Evolutionary conservation across 371 early-diverging fungal species (phyloP), one percentile per base, ranked within the genome.

Genomic region (Mortierella sp.): DNA sequence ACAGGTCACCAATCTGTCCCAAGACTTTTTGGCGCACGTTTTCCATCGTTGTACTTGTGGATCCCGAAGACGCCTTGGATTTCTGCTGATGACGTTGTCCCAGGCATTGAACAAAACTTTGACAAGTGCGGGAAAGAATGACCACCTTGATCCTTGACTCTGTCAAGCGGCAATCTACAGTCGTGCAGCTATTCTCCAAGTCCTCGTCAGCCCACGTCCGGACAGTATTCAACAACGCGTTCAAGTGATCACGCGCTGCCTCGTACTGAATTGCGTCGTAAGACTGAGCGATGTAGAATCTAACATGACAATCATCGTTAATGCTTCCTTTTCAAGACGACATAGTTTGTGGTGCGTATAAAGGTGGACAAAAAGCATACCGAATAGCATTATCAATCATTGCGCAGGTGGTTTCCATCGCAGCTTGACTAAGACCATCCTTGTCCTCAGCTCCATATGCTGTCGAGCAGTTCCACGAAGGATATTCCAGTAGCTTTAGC

Each of bases 361-460:
- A n/a, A n/a, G n/a, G n/a, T n/a, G n/a, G n/a, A 30, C 6, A 19
- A 31, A 12, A 50, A 5, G 1, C 51, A 21, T 54, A 72, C 58
- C 57, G 41, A 24, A 60, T 32, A 5, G 60, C 56, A 17, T 46
- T 41, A 8, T 69, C 64, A 9, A 65, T 9, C 58, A 76, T 70
- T 21, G 58, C 34, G n/a, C 50, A 59, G 2, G 78, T 70, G 12
- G 65, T 60, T 1, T 69, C 46, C 52, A 69, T 53, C 9, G 60
- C 41, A 1, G 65, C 65, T 11, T 46, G 39, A 15, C 65, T 70
- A 19, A 69, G 28, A 0, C 57, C 47, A 2, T 69, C 62, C 30
- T 53, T 52, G 43, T 70, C 70, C 27, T 76, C 27, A 37, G 21
- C 51, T 60, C 68, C 49, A 62, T 79, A 32, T 41, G 46, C 6